A percentile compares a stretch with the other conserved stretches of the same genome.
These are phyloP conservation scores for Venturia effusa DNA, from an alignment of 2,329 filamentous ascomycete species.

Conservation along the genomic window DNA sequence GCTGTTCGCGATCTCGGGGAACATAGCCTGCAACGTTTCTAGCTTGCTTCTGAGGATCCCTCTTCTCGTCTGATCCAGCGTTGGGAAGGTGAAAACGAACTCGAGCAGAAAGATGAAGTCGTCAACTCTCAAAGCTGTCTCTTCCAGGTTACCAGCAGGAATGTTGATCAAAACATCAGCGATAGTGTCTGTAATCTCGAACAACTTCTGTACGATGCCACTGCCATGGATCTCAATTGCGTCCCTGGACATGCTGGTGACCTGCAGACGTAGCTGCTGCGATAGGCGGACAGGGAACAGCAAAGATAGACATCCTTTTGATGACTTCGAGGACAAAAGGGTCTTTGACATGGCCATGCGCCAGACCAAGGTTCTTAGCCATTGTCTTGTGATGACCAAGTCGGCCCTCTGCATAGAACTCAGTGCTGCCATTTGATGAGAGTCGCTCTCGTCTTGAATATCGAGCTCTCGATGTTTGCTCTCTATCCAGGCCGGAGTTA, in stretches of 20 bases:
- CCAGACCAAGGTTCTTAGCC: constrained; percentile 39
- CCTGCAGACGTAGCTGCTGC: constrained; percentile 31
- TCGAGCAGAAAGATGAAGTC: constrained; percentile 44
- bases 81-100: constrained; percentile 39
- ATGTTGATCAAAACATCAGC: constrained; percentile 46
- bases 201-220: constrained; percentile 47
- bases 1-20: constrained; percentile 20
- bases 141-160: constrained; percentile 31
- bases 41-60: constrained; percentile 34
- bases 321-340: constrained; percentile 27
- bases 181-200: constrained; percentile 50
- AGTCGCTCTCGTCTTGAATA: constrained; percentile 15
- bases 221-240: constrained; percentile 46
- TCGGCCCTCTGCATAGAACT: constrained; percentile 37
- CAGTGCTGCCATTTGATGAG: constrained; percentile 24
- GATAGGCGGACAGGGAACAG: constrained; percentile 36
- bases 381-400: constrained; percentile 39
- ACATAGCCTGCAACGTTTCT: constrained; percentile 25
- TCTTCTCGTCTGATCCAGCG: constrained; percentile 34
- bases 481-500: constrained; percentile 35
- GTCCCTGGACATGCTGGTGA: constrained; percentile 30
- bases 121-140: constrained; percentile 38
- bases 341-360: constrained; percentile 39
- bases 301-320: constrained; percentile 25
- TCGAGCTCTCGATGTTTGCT: constrained; percentile 34